A percentile compares a stretch with the other conserved stretches of the same genome.
Conservation (phyloP, 2,329 filamentous ascomycete species). For the Metarhizium sp. region DNA sequence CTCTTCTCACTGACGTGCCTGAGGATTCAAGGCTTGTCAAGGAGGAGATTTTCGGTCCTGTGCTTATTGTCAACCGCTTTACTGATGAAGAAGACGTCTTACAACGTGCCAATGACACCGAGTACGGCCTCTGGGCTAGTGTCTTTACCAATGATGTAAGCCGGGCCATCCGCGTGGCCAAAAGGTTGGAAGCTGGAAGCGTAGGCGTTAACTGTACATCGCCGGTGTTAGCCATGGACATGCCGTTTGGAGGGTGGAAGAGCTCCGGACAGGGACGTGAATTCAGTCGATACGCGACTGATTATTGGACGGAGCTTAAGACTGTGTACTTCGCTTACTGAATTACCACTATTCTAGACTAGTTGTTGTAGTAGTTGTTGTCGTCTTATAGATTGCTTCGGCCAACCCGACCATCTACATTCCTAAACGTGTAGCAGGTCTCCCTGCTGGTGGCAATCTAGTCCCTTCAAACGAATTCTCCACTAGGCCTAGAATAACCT, state of each 20-base stretch:
- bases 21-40: conserved; percentile 36
- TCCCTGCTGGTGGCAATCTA: too few species aligned
- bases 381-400: too few species aligned
- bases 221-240: conserved; percentile 8
- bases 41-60: conserved; percentile 57
- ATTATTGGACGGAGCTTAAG: too few species aligned
- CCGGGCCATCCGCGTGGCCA: conserved; percentile 33
- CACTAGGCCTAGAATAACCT: too few species aligned
- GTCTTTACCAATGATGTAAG: conserved; percentile 47
- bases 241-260: conserved; percentile 15
- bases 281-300: too few species aligned
- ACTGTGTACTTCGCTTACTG: too few species aligned
- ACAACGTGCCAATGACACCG: conserved; percentile 30
- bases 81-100: conserved; percentile 23
- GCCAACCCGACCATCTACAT: too few species aligned
- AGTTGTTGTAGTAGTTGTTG: too few species aligned
- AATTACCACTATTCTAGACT: too few species aligned
- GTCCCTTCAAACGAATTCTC: too few species aligned
- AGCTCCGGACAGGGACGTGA: conserved; percentile 7
- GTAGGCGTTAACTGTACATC: conserved; percentile 45
- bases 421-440: too few species aligned
- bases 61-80: conserved; percentile 44
- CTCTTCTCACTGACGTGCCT: conserved; percentile 17
- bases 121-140: conserved; percentile 45
- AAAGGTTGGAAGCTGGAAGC: conserved; percentile 48